These are phyloP conservation scores for Cryptococcus sp. DNA, from an alignment of 1,284 basidiomycete species.

Conservation along the genomic window DNA sequence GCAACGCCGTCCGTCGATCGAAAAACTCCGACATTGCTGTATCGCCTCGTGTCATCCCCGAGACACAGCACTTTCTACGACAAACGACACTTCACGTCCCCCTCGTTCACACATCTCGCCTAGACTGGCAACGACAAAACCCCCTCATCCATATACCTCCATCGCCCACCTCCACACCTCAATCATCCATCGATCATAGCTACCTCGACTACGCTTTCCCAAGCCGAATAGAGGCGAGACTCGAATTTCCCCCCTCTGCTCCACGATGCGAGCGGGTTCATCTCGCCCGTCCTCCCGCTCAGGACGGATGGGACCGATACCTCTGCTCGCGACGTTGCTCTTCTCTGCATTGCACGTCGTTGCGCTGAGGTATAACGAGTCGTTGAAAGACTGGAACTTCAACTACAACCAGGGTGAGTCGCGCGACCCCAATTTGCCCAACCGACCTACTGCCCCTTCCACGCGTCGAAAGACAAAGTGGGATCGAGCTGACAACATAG, in stretches of 20 bases:
- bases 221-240: too few relatives aligned
- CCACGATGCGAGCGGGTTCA: slow-evolving; percentile 6
- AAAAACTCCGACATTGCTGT: too few relatives aligned
- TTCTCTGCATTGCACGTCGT: slow-evolving; percentile 8
- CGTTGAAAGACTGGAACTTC: slow-evolving; percentile 72
- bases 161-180: too few relatives aligned
- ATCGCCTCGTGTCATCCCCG: too few relatives aligned
- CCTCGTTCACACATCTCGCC: too few relatives aligned
- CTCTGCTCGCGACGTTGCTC: slow-evolving; percentile 7
- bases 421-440: not conserved
- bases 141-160: too few relatives aligned
- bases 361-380: slow-evolving; percentile 56
- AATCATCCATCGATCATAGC: too few relatives aligned
- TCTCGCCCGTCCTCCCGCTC: not conserved
- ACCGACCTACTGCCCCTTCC: not conserved
- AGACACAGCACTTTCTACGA: too few relatives aligned
- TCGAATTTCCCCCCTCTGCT: not conserved
- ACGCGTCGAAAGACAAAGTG: not conserved
- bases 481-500: slow-evolving; percentile 30
- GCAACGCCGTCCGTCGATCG: too few relatives aligned
- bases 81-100: too few relatives aligned
- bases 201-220: too few relatives aligned
- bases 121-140: too few relatives aligned
- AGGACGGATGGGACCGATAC: not conserved
- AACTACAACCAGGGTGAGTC: slow-evolving; percentile 62